Conservation (phyloP, 768 basidiomycete genomes). For the Termitomyces sp. region DNA sequence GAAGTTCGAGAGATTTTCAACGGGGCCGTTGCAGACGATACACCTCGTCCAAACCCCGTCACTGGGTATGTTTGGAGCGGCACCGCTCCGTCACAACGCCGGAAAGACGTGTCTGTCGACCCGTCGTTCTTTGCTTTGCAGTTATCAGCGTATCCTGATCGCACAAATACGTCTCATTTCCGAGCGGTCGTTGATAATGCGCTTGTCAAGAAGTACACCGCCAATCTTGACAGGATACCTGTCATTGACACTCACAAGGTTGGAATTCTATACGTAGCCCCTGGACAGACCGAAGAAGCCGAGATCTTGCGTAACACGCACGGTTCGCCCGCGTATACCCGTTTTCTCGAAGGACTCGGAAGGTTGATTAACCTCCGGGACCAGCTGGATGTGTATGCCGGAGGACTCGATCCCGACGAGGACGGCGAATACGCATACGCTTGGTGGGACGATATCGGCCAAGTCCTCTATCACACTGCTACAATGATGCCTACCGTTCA, state of each 20-base stretch:
- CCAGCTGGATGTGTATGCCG: conserved; percentile 89
- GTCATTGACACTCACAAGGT: conserved; percentile 98
- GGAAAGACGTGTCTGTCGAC: conserved; percentile 81
- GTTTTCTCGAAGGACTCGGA: conserved; percentile 88
- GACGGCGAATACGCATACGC: conserved; percentile 98
- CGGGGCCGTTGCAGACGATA: conserved; percentile 14
- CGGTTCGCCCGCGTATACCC: conserved; percentile 92
- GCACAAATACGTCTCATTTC: conserved; percentile 30
- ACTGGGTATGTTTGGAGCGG: conserved; percentile 88
- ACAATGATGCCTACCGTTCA: conserved; percentile 90
- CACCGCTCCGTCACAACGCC: conserved; percentile 80
- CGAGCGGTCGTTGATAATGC: conserved; percentile 49
- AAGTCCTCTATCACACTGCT: conserved; percentile 91
- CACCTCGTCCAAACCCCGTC: conserved; percentile 59
- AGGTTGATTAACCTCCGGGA: conserved; percentile 83
- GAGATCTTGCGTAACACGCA: conserved; percentile 89
- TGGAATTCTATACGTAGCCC: conserved; percentile 93
- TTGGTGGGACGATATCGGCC: conserved; percentile 98
- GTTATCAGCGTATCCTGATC: conserved; percentile 62
- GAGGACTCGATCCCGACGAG: conserved; percentile 83
- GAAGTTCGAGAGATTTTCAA: conserved; percentile 22
- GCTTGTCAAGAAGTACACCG: conserved; percentile 51
- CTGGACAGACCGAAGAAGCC: conserved; percentile 77
- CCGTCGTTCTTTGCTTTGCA: conserved; percentile 85
- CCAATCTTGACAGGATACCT: conserved; percentile 74